Percentiles rank a stretch among this genome's conserved stretches.
Evolutionary conservation across 1,139 yeast genomes (phyloP).

Genomic region (Ashbya aceris): DNA sequence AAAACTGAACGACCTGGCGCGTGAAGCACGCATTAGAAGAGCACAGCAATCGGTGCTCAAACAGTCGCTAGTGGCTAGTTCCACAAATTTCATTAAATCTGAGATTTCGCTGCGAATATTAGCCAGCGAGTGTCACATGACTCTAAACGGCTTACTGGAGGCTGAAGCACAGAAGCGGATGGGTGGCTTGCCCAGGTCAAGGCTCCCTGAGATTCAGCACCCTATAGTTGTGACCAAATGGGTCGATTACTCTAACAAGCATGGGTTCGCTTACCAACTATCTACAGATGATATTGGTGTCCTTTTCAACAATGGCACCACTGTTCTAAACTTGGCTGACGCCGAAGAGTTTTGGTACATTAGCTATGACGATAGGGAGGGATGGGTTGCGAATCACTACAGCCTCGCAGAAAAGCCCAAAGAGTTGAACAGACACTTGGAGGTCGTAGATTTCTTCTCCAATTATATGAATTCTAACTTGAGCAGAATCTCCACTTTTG

Average conservation of each 20-base stretch:
- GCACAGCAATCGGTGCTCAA: constrained; percentile 28
- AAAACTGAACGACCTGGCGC: constrained; percentile 27
- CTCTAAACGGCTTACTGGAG: constrained; percentile 35
- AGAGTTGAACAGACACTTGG: constrained; percentile 60
- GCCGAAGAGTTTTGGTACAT: constrained; percentile 53
- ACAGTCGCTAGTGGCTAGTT: constrained; percentile 24
- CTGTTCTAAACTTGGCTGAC: constrained; percentile 62
- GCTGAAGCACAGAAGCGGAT: constrained; percentile 37
- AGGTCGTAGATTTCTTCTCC: constrained; percentile 75
- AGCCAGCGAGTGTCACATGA: constrained; percentile 36
- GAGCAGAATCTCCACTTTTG: constrained; percentile 55
- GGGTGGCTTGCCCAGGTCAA: constrained; percentile 29
- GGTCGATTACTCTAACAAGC: constrained; percentile 96
- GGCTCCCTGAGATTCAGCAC: constrained; percentile 36
- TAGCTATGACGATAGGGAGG: constrained; percentile 51
- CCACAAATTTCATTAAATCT: constrained; percentile 27
- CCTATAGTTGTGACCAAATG: constrained; percentile 83
- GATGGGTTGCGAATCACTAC: constrained; percentile 68
- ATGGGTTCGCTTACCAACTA: constrained; percentile 89
- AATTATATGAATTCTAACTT: constrained; percentile 75
- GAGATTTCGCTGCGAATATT: constrained; percentile 33
- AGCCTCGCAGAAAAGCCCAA: constrained; percentile 47
- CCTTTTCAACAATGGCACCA: constrained; percentile 72
- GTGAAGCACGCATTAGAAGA: constrained; percentile 29
- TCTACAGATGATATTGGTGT: constrained; percentile 92